Conservation (phyloP, 2,329 filamentous ascomycete genomes). For the Curvularia lunata region DNA sequence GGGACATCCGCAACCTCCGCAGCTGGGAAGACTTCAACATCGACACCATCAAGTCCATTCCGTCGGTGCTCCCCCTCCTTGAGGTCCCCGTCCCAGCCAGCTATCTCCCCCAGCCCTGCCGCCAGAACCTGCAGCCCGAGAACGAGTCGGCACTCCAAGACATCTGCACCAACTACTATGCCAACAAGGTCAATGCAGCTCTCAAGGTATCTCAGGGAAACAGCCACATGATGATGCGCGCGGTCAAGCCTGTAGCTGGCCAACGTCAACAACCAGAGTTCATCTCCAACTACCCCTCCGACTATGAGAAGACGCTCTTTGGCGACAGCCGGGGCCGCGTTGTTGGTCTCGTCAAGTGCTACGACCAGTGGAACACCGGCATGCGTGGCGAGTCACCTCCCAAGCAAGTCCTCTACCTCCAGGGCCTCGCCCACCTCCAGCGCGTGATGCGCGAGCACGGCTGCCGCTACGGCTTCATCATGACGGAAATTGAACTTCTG, state of each 20-base stretch:
- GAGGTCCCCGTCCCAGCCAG: conserved; percentile 64
- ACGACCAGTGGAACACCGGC: conserved; percentile 92
- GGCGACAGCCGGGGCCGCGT: conserved; percentile 64
- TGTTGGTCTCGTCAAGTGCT: conserved; percentile 87
- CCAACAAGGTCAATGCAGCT: conserved; percentile 85
- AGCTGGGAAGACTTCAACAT: conserved; percentile 83
- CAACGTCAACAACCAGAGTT: conserved; percentile 68
- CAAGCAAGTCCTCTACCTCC: conserved; percentile 86
- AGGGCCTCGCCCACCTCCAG: conserved; percentile 84
- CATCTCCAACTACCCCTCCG: conserved; percentile 66
- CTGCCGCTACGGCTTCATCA: conserved; percentile 93
- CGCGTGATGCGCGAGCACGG: conserved; percentile 91
- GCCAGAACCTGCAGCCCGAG: conserved; percentile 72
- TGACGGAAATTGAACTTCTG: conserved; percentile 94
- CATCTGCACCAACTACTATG: conserved; percentile 79
- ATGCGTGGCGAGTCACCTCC: conserved; percentile 87
- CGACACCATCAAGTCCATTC: conserved; percentile 72
- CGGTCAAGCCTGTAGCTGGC: conserved; percentile 45
- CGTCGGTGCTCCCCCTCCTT: conserved; percentile 74
- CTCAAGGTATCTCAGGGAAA: conserved; percentile 75
- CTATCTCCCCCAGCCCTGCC: conserved; percentile 65
- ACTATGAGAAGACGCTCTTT: conserved; percentile 57
- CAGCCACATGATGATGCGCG: conserved; percentile 62
- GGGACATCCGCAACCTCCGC: conserved; percentile 88
- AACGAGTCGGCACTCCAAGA: conserved; percentile 77